A percentile compares a stretch with the other conserved stretches of the same genome.
Evolutionary conservation across 495 filamentous ascomycete genomes (phyloP).

Genomic region (Podospora appendiculata): DNA sequence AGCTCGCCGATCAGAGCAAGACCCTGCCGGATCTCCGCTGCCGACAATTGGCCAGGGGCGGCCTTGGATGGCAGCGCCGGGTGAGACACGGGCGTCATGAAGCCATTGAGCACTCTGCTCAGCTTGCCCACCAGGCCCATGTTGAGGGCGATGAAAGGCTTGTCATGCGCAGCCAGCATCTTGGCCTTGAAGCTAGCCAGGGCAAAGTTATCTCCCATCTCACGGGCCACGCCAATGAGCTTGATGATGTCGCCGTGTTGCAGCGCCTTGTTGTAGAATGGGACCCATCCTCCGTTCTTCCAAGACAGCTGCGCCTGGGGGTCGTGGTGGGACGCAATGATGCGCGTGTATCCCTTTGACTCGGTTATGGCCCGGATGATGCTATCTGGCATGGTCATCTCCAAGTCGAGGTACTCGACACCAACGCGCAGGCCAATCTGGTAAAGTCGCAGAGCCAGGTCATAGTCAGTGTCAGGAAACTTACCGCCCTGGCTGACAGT

Average conservation of each 20-base stretch:
- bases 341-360: constrained; percentile 59
- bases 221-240: constrained; percentile 76
- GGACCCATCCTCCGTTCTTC: constrained; percentile 82
- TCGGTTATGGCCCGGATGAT: constrained; percentile 59
- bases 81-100: constrained; percentile 95
- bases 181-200: constrained; percentile 75
- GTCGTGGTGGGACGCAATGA: constrained; percentile 96
- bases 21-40: constrained; percentile 74
- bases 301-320: constrained; percentile 71
- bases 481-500: constrained; percentile 79
- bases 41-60: constrained; percentile 89
- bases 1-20: constrained; percentile 76
- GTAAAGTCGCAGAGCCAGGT: constrained; percentile 66
- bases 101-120: constrained; percentile 80
- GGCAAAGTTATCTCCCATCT: constrained; percentile 75
- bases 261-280: constrained; percentile 77
- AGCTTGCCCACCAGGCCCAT: constrained; percentile 88
- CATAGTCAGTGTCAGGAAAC: constrained; percentile 72
- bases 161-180: constrained; percentile 61
- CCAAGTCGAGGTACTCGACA: constrained; percentile 87
- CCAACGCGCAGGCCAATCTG: constrained; percentile 70
- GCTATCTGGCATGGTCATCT: constrained; percentile 75
- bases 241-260: constrained; percentile 90
- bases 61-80: constrained; percentile 83
- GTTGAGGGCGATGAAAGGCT: constrained; percentile 88